A percentile compares a stretch with the other conserved stretches of the same genome.
phyloP scores from a whole-genome alignment of 768 basidiomycete species.

The Rickenella mellea region DNA sequence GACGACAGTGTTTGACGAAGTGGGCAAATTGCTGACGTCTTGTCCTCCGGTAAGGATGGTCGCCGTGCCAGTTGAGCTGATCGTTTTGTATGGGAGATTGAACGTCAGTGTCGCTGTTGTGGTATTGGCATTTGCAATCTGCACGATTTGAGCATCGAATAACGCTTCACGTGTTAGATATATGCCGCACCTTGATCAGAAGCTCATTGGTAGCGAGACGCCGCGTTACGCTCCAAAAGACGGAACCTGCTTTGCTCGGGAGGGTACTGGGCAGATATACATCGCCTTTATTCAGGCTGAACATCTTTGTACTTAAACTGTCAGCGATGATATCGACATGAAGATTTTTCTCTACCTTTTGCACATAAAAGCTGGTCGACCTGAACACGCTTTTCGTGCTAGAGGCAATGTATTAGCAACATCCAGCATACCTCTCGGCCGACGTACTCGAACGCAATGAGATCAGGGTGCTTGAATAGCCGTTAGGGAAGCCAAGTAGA shows the following conservation, averaged over 20 bases:
- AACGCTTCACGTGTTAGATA: too few relatives aligned
- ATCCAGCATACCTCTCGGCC: neutral
- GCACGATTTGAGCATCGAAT: too few relatives aligned
- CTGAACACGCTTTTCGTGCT: constrained; percentile 45
- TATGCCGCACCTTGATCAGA: constrained; percentile 45
- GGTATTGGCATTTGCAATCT: constrained; percentile 46
- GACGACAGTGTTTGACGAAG: constrained; percentile 33
- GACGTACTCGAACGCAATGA: constrained; percentile 48
- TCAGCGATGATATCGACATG: neutral
- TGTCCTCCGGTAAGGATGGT: constrained; percentile 41
- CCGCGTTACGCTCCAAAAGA: constrained; percentile 53
- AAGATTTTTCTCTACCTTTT: constrained; percentile 32
- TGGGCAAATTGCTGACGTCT: constrained; percentile 47
- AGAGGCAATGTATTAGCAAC: neutral
- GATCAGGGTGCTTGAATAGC: constrained; percentile 41
- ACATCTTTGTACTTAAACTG: constrained; percentile 35
- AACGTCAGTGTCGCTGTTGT: constrained; percentile 37
- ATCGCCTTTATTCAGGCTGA: constrained; percentile 54
- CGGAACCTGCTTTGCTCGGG: constrained; percentile 33
- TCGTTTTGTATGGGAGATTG: constrained; percentile 43
- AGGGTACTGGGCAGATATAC: constrained; percentile 56
- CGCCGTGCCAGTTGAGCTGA: constrained; percentile 32
- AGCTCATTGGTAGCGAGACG: constrained; percentile 26
- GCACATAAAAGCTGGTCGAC: constrained; percentile 57
- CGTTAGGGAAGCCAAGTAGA: constrained; percentile 4